phyloP scores from a whole-genome alignment of 306 rosid genomes.

The Rosa persica region DNA sequence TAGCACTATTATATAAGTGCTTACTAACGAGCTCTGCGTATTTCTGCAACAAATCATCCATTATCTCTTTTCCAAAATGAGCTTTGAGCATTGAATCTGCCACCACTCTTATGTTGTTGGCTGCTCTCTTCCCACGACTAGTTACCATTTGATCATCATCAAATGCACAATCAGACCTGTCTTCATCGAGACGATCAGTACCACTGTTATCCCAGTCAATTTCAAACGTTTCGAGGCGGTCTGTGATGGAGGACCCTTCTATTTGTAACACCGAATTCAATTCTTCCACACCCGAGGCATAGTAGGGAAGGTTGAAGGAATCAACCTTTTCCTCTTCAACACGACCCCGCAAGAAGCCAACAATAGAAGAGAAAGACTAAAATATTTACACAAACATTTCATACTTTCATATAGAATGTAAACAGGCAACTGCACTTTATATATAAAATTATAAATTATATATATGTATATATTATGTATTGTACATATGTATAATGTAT shows the following conservation, averaged over 20 bases:
- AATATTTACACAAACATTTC: too few species aligned
- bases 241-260: conserved; percentile 60
- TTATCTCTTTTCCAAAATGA: conserved; percentile 50
- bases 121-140: conserved; percentile 42
- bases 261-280: conserved; percentile 39
- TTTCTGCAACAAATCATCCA: conserved; percentile 49
- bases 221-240: conserved; percentile 33
- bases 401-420: too few species aligned
- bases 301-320: conserved; percentile 63
- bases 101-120: conserved; percentile 55
- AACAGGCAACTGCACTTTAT: too few species aligned
- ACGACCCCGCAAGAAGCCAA: conserved; percentile 47
- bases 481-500: too few species aligned
- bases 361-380: background rate
- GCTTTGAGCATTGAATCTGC: conserved; percentile 61
- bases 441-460: too few species aligned
- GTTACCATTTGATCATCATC: background rate
- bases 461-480: too few species aligned
- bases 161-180: background rate
- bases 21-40: conserved; percentile 34
- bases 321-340: conserved; percentile 63
- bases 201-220: conserved; percentile 55
- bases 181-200: background rate
- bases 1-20: conserved; percentile 30
- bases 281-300: conserved; percentile 60